A percentile compares a stretch with the other conserved stretches of the same genome.
phyloP scores from a whole-genome alignment of 108 stramenopile genomes.

The Cyclostephanos tholiformis region DNA sequence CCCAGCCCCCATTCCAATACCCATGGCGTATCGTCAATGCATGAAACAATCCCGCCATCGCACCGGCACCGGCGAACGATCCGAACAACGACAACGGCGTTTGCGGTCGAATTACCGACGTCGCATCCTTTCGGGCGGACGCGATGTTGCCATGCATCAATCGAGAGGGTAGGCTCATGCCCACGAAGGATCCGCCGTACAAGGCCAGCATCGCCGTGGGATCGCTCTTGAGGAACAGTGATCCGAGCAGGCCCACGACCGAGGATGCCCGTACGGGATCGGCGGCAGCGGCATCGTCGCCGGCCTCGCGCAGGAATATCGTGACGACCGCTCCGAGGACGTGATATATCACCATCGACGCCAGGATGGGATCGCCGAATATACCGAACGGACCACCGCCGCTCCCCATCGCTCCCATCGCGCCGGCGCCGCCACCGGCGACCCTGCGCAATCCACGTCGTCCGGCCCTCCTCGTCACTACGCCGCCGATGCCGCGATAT shows the following conservation, averaged over 20 bases:
- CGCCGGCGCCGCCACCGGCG: constrained; percentile 8
- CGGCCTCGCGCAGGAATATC: constrained; percentile 51
- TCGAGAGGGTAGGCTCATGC: constrained; percentile 59
- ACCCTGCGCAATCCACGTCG: constrained; percentile 19
- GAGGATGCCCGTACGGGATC: constrained; percentile 58
- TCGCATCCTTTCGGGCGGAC: background rate
- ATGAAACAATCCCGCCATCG: constrained; percentile 31
- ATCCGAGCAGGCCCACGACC: constrained; percentile 48
- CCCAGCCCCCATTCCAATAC: constrained; percentile 72
- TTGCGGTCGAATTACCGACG: background rate
- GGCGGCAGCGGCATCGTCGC: constrained; percentile 38
- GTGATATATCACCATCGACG: constrained; percentile 33
- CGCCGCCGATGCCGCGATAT: constrained; percentile 12
- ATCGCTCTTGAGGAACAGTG: constrained; percentile 21
- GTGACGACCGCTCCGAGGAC: constrained; percentile 57
- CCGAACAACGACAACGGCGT: background rate
- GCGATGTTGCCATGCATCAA: constrained; percentile 43
- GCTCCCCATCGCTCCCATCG: too few species aligned
- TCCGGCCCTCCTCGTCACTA: constrained; percentile 25
- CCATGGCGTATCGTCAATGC: constrained; percentile 29
- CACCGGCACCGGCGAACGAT: constrained; percentile 32
- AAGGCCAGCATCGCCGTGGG: constrained; percentile 41
- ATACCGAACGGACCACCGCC: background rate
- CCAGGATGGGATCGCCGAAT: constrained; percentile 4
- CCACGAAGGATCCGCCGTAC: constrained; percentile 61